Evolutionary conservation across 1,139 yeast species (phyloP), one percentile per base, ranked within the genome.

Genomic region (Saccharomyces hybrid): DNA sequence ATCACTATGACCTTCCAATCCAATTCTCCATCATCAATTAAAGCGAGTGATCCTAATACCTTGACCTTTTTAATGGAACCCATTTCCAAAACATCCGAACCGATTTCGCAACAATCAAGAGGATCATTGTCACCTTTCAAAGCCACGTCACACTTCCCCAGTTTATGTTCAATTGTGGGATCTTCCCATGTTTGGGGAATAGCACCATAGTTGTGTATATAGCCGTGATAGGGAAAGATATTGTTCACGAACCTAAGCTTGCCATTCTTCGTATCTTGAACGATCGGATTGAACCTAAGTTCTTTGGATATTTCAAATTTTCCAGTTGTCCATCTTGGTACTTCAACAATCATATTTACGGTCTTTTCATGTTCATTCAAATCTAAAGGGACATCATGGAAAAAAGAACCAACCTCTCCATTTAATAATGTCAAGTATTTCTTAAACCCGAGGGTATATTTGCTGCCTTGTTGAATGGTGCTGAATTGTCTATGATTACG

Each of bases 101-200:
- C 97, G 62, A 93, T 89, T 71, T 93, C 99, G 73, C 97, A 87
- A 54, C 93, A 95, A 73, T 93, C 99, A 63, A 93, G 78, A 25
- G 99, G 99, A 74, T 93, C 99, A 68, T 90, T 88, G 74, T 93
- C 99, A 61, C 99, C 99, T 66, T 78, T 80, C 57, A 84, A 80
- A 51, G 75, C 75, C 5, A 53, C 57, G 48, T 80, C 76, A 55
- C 75, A 80, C 41, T 9, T 47, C 28, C 50, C 42, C 25, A 51
- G 16, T 6, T 28, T 6, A 60, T 77, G 77, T 64, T 48, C 50
- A 19, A 69, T 66, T 57, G 61, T 59, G 38, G 85, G 84, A 64
- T 82, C 84, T 68, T 93, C 99, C 98, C 98, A 93, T 28, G 99
- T 93, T 75, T 91, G 98, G 50, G 99, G 97, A 72, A 93, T 80